Evolutionary conservation across 2,329 filamentous ascomycete genomes (phyloP).

Genomic region (Xenoacremonium recifei): DNA sequence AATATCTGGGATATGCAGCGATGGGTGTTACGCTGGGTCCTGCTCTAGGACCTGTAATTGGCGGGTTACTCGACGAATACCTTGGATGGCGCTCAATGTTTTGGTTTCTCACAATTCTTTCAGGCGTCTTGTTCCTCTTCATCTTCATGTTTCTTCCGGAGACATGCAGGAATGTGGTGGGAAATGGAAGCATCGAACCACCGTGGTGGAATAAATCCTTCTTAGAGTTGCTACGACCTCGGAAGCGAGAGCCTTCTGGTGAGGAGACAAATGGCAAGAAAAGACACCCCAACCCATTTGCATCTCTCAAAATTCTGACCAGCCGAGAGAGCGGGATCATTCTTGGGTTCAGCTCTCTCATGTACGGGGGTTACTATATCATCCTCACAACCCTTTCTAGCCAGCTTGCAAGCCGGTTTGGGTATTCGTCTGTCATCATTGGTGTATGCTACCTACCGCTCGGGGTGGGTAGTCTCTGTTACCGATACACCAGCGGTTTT

Average conservation of each 20-base stretch:
- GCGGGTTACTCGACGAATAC: slow-evolving; percentile 35
- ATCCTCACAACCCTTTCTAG: slow-evolving; percentile 5
- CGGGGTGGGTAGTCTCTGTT: slow-evolving; percentile 4
- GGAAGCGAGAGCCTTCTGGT: no score
- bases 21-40: slow-evolving; percentile 35
- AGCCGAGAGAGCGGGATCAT: slow-evolving; percentile 2
- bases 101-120: slow-evolving; percentile 12
- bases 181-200: slow-evolving; percentile 8
- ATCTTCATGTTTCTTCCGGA: slow-evolving; percentile 10
- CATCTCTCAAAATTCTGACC: slow-evolving; percentile 1
- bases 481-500: slow-evolving; percentile 5
- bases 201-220: background rate
- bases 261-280: background rate
- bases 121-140: slow-evolving; percentile 1
- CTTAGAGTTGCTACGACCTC: background rate
- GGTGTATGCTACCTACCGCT: slow-evolving; percentile 7
- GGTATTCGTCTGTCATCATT: slow-evolving; percentile 5
- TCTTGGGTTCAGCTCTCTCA: slow-evolving; percentile 5
- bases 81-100: slow-evolving; percentile 13
- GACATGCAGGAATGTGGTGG: slow-evolving; percentile 11
- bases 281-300: slow-evolving; percentile 6
- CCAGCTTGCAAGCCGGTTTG: slow-evolving; percentile 2
- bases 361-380: slow-evolving; percentile 8
- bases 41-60: slow-evolving; percentile 40
- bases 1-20: slow-evolving; percentile 26